These are phyloP conservation scores for Ceratocystis eucalypticola DNA, from an alignment of 2,329 filamentous ascomycete species.

Conservation along the genomic window DNA sequence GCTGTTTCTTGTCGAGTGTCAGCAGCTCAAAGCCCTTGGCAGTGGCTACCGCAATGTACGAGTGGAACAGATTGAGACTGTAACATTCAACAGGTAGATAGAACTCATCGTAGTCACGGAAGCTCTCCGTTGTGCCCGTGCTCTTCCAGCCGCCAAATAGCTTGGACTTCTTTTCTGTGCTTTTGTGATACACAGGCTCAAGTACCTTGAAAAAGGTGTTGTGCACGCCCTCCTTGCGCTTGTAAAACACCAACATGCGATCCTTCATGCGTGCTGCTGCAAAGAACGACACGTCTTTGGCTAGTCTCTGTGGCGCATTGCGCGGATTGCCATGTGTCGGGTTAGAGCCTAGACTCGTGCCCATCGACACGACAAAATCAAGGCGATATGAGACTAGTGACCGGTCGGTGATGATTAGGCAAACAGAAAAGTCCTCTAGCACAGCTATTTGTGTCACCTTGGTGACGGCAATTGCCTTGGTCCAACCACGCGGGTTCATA, in stretches of 20 bases:
- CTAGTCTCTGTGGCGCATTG: conserved; percentile 81
- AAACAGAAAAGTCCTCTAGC: conserved; percentile 87
- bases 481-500: conserved; percentile 82
- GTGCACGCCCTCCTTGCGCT: conserved; percentile 81
- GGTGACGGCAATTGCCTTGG: conserved; percentile 59
- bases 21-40: conserved; percentile 89
- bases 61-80: conserved; percentile 91
- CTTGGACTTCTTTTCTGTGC: conserved; percentile 67
- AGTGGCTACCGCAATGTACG: conserved; percentile 81
- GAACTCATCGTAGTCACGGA: conserved; percentile 97
- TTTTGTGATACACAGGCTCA: conserved; percentile 89
- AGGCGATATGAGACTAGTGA: conserved; percentile 86
- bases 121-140: conserved; percentile 62
- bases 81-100: conserved; percentile 94
- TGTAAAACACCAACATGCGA: conserved; percentile 86
- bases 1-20: conserved; percentile 91
- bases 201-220: conserved; percentile 97
- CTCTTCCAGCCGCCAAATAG: conserved; percentile 37
- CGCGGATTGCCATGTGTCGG: conserved; percentile 58
- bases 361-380: conserved; percentile 59
- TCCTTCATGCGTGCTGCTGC: conserved; percentile 96
- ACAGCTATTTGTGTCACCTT: conserved; percentile 87
- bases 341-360: conserved; percentile 41
- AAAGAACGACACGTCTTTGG: conserved; percentile 92
- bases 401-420: conserved; percentile 82